These are phyloP conservation scores for Ceratocystiopsis brevicomis DNA, from an alignment of 2,329 filamentous ascomycete genomes.

Conservation along the genomic window DNA sequence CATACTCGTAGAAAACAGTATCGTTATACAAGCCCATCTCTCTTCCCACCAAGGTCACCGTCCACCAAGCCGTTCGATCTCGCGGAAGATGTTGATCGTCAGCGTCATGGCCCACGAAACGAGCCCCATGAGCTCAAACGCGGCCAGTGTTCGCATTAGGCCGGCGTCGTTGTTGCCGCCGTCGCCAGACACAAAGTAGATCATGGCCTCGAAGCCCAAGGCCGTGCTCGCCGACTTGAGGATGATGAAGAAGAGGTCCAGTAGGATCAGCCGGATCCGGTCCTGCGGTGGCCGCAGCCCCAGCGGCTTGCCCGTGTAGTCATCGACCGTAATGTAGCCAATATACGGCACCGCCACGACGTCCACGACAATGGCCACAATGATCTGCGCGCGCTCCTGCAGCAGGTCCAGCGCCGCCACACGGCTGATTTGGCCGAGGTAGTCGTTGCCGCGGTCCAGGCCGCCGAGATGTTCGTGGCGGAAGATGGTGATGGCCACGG, in stretches of 20 bases:
- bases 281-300: constrained; percentile 67
- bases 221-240: constrained; percentile 90
- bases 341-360: constrained; percentile 78
- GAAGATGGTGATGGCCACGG: constrained; percentile 58
- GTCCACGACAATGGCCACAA: constrained; percentile 81
- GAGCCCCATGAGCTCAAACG: constrained; percentile 11
- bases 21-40: background rate
- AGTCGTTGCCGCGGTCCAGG: constrained; percentile 10
- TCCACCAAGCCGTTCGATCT: constrained; percentile 10
- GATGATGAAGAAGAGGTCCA: constrained; percentile 92
- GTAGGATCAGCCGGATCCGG: constrained; percentile 75
- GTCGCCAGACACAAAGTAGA: constrained; percentile 7
- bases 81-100: constrained; percentile 12
- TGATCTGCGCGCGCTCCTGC: constrained; percentile 51
- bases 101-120: constrained; percentile 11
- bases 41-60: background rate
- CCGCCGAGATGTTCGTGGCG: constrained; percentile 27
- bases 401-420: constrained; percentile 2
- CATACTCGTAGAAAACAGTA: too few relatives aligned
- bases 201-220: constrained; percentile 29
- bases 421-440: constrained; percentile 14
- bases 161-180: constrained; percentile 1
- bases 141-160: constrained; percentile 8
- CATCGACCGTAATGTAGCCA: constrained; percentile 85
- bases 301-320: constrained; percentile 85